Conservation (phyloP, 768 basidiomycete species). For the Boletus subcaerulescens region DNA sequence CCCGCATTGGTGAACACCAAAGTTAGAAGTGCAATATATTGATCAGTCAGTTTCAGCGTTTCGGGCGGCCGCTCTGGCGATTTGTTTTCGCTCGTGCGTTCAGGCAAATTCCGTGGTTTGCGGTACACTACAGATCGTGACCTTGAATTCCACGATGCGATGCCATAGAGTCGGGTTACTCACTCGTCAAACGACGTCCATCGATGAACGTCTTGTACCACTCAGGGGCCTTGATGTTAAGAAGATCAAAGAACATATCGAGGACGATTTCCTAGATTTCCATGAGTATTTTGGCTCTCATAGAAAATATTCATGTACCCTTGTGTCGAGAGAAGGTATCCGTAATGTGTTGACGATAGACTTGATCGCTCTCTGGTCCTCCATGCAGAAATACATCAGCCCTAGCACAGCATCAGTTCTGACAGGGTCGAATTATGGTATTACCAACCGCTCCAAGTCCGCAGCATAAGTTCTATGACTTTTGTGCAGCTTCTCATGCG, state of each 20-base stretch:
- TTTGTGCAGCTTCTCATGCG: conserved; percentile 74
- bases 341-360: conserved; percentile 81
- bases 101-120: conserved; percentile 42
- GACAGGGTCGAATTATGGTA: not conserved
- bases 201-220: conserved; percentile 94
- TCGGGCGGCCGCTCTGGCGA: conserved; percentile 47
- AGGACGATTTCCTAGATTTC: conserved; percentile 79
- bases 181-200: conserved; percentile 84
- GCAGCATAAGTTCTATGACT: conserved; percentile 78
- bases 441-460: conserved; percentile 88
- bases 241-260: conserved; percentile 90
- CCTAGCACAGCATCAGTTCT: conserved; percentile 45
- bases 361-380: conserved; percentile 81
- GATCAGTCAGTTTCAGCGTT: conserved; percentile 82
- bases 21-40: conserved; percentile 85
- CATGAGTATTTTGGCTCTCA: conserved; percentile 8
- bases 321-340: conserved; percentile 83
- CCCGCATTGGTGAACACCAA: conserved; percentile 85
- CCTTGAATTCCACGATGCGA: not conserved
- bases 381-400: conserved; percentile 90
- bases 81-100: conserved; percentile 33
- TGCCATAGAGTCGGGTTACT: conserved; percentile 21
- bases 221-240: conserved; percentile 88
- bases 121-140: conserved; percentile 56
- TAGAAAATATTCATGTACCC: conserved; percentile 45